Percentiles rank a stretch among this genome's conserved stretches.
These are phyloP conservation scores for Suillus americanus DNA, from an alignment of 768 basidiomycete genomes.

Conservation along the genomic window DNA sequence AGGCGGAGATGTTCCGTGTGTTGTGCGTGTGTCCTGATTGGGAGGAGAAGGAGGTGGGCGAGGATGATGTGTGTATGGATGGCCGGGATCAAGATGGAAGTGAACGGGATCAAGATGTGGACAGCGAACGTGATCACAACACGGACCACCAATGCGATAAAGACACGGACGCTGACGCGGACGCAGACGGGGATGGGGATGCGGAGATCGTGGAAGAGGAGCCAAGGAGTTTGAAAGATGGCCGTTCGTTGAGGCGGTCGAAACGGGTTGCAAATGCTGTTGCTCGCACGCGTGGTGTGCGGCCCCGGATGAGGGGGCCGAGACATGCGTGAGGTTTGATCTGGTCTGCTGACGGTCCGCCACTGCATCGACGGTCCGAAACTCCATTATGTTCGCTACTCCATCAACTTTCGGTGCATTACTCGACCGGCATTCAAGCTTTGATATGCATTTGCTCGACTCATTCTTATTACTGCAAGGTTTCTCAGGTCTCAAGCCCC, in stretches of 20 bases:
- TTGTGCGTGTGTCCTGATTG: conserved; percentile 61
- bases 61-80: background rate
- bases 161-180: conserved; percentile 9
- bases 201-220: conserved; percentile 8
- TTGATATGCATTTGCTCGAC: conserved; percentile 1
- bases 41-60: conserved; percentile 39
- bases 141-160: background rate
- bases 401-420: background rate
- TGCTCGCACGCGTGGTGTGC: conserved; percentile 45
- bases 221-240: background rate
- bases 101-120: conserved; percentile 10
- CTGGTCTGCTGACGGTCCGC: background rate
- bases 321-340: conserved; percentile 23
- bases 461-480: background rate
- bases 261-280: conserved; percentile 67
- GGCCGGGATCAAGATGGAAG: conserved; percentile 3
- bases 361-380: background rate
- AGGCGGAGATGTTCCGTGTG: conserved; percentile 69
- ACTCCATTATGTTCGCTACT: background rate
- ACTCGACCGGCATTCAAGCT: background rate
- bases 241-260: conserved; percentile 42
- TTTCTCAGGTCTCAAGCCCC: background rate
- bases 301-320: conserved; percentile 27
- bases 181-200: background rate
- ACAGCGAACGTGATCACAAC: background rate